phyloP scores from a whole-genome alignment of 768 basidiomycete species.

The Udeniomyces megalosporus region DNA sequence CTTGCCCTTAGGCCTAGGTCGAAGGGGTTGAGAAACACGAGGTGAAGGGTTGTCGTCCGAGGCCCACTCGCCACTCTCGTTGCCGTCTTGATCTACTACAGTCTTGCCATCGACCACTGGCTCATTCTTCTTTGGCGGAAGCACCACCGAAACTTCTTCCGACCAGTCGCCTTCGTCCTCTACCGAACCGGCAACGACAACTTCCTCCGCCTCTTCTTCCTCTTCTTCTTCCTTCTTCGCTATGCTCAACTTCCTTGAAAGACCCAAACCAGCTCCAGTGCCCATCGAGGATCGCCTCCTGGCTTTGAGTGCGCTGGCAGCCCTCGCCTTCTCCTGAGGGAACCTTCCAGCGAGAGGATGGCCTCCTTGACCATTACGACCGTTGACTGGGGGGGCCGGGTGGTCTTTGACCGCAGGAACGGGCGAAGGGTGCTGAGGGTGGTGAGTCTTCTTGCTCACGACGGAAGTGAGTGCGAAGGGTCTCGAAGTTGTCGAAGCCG shows the following conservation, averaged over 20 bases:
- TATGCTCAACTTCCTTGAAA: not conserved
- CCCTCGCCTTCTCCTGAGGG: constrained; percentile 1
- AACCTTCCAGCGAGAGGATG: not conserved
- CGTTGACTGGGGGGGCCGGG: no score
- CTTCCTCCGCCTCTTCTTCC: not conserved
- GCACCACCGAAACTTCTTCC: not conserved
- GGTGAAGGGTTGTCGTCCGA: constrained; percentile 3
- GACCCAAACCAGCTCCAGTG: not conserved
- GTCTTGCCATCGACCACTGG: not conserved
- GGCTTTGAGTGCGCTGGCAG: not conserved
- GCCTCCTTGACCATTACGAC: no score
- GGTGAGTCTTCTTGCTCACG: not conserved
- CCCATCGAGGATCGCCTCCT: no score
- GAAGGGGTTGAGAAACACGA: not conserved
- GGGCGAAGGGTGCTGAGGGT: not conserved
- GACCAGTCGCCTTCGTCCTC: not conserved
- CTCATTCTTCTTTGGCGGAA: not conserved
- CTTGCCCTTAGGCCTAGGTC: not conserved
- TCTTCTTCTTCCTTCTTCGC: not conserved
- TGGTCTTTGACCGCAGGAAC: no score
- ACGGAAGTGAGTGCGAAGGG: not conserved
- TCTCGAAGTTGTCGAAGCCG: not conserved
- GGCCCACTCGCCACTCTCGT: constrained; percentile 14
- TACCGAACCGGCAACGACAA: not conserved
- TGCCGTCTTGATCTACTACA: not conserved